phyloP scores from a whole-genome alignment of 345 rosid species.

The Gossypium stocksii region DNA sequence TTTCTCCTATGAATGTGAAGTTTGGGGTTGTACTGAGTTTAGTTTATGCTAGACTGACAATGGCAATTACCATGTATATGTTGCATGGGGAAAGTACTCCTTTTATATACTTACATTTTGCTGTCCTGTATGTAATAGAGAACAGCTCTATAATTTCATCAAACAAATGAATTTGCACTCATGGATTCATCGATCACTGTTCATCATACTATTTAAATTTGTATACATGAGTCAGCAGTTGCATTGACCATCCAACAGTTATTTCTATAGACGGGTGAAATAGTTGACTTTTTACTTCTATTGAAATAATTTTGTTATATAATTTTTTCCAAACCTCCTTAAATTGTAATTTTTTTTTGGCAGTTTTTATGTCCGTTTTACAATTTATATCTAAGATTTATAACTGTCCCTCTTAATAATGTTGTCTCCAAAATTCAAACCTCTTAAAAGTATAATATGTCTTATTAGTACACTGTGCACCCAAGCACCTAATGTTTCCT shows the following conservation, averaged over 20 bases:
- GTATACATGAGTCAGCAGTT: background rate
- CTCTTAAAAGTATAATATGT: no score
- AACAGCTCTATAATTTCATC: background rate
- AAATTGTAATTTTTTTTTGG: no score
- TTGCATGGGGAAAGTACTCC: background rate
- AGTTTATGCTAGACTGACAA: background rate
- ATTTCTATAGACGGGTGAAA: no score
- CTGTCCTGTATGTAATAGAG: slow-evolving; percentile 1
- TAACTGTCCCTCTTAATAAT: no score
- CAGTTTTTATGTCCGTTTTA: no score
- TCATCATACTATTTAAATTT: background rate
- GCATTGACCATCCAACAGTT: background rate
- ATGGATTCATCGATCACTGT: background rate
- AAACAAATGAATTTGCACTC: background rate
- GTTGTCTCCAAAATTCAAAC: no score
- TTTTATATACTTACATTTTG: background rate
- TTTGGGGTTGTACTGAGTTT: background rate
- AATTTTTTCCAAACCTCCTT: no score
- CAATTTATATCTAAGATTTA: no score
- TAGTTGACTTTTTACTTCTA: no score
- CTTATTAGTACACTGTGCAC: no score
- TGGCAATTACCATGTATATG: slow-evolving; percentile 7
- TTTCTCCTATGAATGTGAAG: background rate
- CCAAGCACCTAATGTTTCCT: no score
- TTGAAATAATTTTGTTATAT: no score